Base-by-base conservation (phyloP, 345 rosid species). In the Syzygium aromaticum region DNA sequence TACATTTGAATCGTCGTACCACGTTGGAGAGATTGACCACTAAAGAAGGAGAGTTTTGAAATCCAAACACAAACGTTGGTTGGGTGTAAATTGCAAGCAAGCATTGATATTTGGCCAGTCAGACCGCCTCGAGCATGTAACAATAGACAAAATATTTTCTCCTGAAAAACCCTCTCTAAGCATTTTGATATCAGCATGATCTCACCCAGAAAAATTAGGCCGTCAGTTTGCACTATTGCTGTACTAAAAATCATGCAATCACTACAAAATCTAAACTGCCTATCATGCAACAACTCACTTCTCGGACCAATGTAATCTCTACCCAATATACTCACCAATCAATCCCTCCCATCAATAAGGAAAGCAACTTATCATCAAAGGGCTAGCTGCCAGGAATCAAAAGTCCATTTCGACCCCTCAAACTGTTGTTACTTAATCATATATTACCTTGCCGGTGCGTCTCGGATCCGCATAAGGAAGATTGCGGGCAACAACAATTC, bases 401-500 rank as follows among this genome's bases (percentile, higher is more conserved):
- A 38, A 73, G 27, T 73, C 82, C 49, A 73, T 73, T 67, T 84
- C 46, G 6, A 83, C 82, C 82, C 25, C 82, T 9, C 49, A 73
- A 73, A 73, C 82, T 19, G 27, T 73, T 9, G 84, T 73, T 38
- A 38, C 49, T 19, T 38, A 38, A 73, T 73, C 82, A 73, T 38
- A 30, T 49, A 87, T 54, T 93, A 96, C 99, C 95, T 98, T 98
- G 85, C 99, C 99, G 46, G 92, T 96, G 90, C 99, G 99, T 85
- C 99, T 93, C 56, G 97, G 95, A 88, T 98, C 99, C 2, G 88
- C 43, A 87, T 96, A 98, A 57, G 99, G 99, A 90, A 93, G 96
- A 92, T 96, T 96, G 87, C 88, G 99, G 57, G 93, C 95, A 85
- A 95, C 95, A 90, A 94, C 98, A 86, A 98, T 88, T 93, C 98